Evolutionary conservation across 257 asterid genomes (phyloP).

Genomic region (Capsicum pubescens): DNA sequence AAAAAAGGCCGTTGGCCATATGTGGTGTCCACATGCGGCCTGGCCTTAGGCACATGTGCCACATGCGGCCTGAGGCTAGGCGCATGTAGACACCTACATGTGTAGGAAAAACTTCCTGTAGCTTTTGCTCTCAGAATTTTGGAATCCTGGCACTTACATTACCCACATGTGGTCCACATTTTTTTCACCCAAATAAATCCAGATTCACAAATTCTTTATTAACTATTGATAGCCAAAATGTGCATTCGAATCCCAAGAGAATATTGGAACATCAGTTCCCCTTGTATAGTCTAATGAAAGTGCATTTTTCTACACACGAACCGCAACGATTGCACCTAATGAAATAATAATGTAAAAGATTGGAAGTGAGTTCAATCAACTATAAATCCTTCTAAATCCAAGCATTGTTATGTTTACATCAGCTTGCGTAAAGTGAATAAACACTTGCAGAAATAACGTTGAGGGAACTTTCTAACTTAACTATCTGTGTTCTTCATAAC

Average conservation of each 20-base stretch:
- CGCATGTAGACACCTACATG: no score
- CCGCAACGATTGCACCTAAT: not conserved
- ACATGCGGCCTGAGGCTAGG: no score
- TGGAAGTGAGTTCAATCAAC: not conserved
- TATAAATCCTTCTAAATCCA: not conserved
- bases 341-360: not conserved
- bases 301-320: not conserved
- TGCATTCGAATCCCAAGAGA: not conserved
- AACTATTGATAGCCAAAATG: not conserved
- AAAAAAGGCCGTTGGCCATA: no score
- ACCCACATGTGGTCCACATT: no score
- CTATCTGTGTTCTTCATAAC: not conserved
- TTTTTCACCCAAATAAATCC: not conserved
- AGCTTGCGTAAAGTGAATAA: not conserved
- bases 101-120: no score
- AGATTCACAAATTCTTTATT: not conserved
- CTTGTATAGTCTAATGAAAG: not conserved
- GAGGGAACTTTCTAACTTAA: not conserved
- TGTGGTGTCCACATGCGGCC: no score
- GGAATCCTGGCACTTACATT: no score
- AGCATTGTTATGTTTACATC: not conserved
- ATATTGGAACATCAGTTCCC: not conserved
- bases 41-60: no score
- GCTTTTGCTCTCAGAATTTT: no score
- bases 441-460: no score